Evolutionary conservation across 106 monocot species (phyloP), one percentile per base, ranked within the genome.

Genomic region (Platanthera zijinensis): DNA sequence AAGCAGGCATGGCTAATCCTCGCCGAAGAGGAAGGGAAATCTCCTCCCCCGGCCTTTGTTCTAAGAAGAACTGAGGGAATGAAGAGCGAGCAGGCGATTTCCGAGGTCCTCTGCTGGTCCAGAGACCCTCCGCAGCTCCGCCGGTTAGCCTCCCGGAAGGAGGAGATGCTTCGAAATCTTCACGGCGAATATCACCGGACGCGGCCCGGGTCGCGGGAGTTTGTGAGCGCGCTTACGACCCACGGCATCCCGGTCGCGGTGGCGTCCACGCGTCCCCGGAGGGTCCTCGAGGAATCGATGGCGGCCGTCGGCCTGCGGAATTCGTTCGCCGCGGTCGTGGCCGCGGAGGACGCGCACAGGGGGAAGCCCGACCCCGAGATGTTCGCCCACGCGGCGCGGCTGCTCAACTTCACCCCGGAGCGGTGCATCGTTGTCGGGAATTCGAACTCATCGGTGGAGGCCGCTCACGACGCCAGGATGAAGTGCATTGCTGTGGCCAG

Each of bases 291-390:
- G 74, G 86, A 88, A 72, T 91, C 87, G 9, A 86, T 97, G 13
- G 78, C 88, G 49, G 83, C 87, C n/a, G 82, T 86, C 6, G 96
- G 91, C 0, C 74, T 93, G 39, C 68, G 76, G 50, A 78, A 80
- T 14, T 87, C 82, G 8, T 85, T 97, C 10, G 74, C 82, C 53
- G 87, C 72, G 0, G 53, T 89, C 13, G 89, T 97, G 45, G 84
- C 89, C 0, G 89, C 96, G 0, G 96, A 97, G 61, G 96, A 97
- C 77, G 96, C 91, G 48, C 59, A 94, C 48, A 72, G 96, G 14
- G 96, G 93, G 52, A 97, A 97, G 72, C 96, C 93, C 2, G 96
- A 97, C 69, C 96, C 96, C 0, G 96, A 97, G 87, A 97, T 97
- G 96, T 94, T 93, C 46, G 74, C 85, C 1, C 89, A 89, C 50